These are phyloP conservation scores for Paraconiothyrium brasiliense DNA, from an alignment of 2,329 filamentous ascomycete genomes.

Conservation along the genomic window DNA sequence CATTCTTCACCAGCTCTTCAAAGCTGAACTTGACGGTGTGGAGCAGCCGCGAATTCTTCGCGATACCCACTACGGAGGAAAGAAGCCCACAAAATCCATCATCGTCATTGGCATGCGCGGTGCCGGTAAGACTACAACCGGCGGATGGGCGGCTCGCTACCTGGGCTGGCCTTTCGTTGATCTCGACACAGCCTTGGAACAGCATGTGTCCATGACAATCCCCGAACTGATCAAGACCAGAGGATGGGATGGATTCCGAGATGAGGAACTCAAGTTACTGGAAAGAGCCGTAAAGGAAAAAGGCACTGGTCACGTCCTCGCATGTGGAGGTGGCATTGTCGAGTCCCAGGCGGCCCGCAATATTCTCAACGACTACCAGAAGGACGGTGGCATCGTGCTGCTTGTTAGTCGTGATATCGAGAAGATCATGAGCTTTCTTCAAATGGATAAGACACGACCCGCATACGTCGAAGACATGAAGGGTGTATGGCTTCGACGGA, in stretches of 20 bases:
- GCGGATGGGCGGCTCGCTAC: constrained; percentile 81
- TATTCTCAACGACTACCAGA: constrained; percentile 76
- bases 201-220: constrained; percentile 76
- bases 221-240: constrained; percentile 81
- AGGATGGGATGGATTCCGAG: constrained; percentile 90
- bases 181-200: constrained; percentile 87
- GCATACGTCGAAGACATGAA: constrained; percentile 94
- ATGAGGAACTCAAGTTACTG: constrained; percentile 79
- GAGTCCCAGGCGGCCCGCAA: constrained; percentile 83
- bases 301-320: constrained; percentile 81
- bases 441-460: constrained; percentile 87
- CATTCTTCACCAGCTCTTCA: constrained; percentile 79
- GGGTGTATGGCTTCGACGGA: constrained; percentile 87
- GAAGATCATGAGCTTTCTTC: constrained; percentile 87
- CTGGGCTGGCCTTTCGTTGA: constrained; percentile 83
- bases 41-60: constrained; percentile 60
- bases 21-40: constrained; percentile 77
- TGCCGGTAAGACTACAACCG: constrained; percentile 94
- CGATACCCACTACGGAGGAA: constrained; percentile 47
- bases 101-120: constrained; percentile 98
- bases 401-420: constrained; percentile 88
- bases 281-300: constrained; percentile 78
- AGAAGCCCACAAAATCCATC: constrained; percentile 69
- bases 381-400: constrained; percentile 82
- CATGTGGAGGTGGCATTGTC: constrained; percentile 92